A percentile compares a stretch with the other conserved stretches of the same genome.
Conservation (phyloP, 768 basidiomycete genomes). For the Lactifluus volemus region DNA sequence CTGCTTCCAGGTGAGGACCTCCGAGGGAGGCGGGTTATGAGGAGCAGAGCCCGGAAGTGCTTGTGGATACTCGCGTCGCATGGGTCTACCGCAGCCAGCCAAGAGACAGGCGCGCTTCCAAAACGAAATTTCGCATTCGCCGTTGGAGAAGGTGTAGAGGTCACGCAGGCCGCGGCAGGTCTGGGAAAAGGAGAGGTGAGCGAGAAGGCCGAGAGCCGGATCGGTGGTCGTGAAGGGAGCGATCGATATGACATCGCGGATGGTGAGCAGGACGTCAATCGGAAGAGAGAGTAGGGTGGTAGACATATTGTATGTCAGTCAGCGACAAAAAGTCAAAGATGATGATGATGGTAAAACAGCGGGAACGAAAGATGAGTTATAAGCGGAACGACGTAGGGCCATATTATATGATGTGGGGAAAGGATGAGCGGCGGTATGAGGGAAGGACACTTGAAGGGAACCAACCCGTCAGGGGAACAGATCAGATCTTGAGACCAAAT, state of each 20-base stretch:
- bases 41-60: neutral
- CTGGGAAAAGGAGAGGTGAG: constrained; percentile 18
- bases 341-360: neutral
- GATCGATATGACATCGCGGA: constrained; percentile 19
- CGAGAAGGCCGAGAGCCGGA: constrained; percentile 10
- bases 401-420: constrained; percentile 5
- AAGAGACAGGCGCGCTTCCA: constrained; percentile 16
- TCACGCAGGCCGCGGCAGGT: constrained; percentile 11
- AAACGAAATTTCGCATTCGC: constrained; percentile 13
- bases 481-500: constrained; percentile 9
- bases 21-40: neutral
- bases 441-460: constrained; percentile 1
- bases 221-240: constrained; percentile 7
- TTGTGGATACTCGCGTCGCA: constrained; percentile 17
- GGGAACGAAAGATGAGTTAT: constrained; percentile 5
- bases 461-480: constrained; percentile 5
- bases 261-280: constrained; percentile 17
- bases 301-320: neutral
- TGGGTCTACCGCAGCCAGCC: constrained; percentile 18
- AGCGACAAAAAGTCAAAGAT: neutral
- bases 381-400: neutral
- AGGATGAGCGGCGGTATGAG: neutral
- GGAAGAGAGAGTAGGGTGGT: constrained; percentile 16
- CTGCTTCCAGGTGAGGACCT: constrained; percentile 16
- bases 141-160: constrained; percentile 13